Evolutionary conservation across 768 basidiomycete genomes (phyloP), one percentile per base, ranked within the genome.

Genomic region (Leccinum uliginosum): DNA sequence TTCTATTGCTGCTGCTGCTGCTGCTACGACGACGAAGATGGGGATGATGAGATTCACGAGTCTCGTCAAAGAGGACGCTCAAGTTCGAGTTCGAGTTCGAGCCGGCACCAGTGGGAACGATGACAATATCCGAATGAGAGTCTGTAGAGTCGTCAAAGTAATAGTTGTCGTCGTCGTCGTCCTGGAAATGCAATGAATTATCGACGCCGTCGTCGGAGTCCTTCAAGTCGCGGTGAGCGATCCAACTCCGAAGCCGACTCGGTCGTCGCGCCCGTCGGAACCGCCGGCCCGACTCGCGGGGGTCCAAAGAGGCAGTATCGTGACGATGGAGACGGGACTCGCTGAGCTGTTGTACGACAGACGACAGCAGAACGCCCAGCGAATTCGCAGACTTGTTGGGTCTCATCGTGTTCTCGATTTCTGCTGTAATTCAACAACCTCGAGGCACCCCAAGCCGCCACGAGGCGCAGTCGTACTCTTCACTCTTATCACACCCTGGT

Each of bases 291-390:
- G 40, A 43, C n/a, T 19, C n/a, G n/a, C n/a, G n/a, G 17, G 35
- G 17, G 17, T 17, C 38, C 10, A 38, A 9, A n/a, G 38, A 38
- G 38, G 11, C 40, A 43, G 17, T 35, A 17, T 35, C 32, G 6
- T 26, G 26, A 14, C 32, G 55, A n/a, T 51, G 49, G 46, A 67
- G 62, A 45, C 57, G 65, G 6, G 63, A 66, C 21, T 65, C 65
- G 58, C 35, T 17, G 4, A 68, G 56, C 47, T 65, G 63, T 24
- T 67, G 65, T 53, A 63, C 63, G 56, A 66, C 56, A 58, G 60
- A 54, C 46, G 66, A 62, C 56, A 62, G 53, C 51, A 68, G 51
- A 29, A 40, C 35, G 26, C 43, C n/a, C 23, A 45, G 21, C 23
- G 44, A 21, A 40, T 11, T 34, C 6, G 45, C 51, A 32, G 54